These are phyloP conservation scores for Paramecium caudatum DNA, from an alignment of 73 alveolate genomes.

Conservation along the genomic window DNA sequence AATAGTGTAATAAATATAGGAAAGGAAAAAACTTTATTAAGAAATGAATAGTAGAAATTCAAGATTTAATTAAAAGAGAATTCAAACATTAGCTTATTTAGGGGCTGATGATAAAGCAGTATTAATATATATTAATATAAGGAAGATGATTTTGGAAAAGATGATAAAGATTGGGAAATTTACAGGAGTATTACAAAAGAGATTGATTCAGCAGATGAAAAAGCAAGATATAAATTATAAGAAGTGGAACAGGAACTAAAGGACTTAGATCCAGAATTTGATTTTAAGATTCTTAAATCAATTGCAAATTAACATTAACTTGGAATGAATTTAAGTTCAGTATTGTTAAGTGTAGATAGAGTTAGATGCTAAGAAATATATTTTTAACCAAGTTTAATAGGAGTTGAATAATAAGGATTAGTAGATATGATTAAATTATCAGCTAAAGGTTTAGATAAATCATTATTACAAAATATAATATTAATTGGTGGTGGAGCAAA, in stretches of 20 bases:
- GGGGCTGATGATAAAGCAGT: slow-evolving; percentile 19
- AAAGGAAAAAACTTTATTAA: slow-evolving; percentile 27
- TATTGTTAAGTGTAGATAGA: slow-evolving; percentile 34
- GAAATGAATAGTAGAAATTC: slow-evolving; percentile 50
- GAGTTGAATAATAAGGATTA: slow-evolving; percentile 55
- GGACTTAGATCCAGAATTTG: slow-evolving; percentile 61
- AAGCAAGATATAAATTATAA: slow-evolving; percentile 14
- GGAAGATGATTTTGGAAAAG: slow-evolving; percentile 66
- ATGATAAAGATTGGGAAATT: slow-evolving; percentile 66
- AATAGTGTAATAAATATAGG: not conserved
- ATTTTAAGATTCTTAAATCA: slow-evolving; percentile 43
- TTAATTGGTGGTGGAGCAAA: slow-evolving; percentile 45
- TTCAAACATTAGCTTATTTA: slow-evolving; percentile 32
- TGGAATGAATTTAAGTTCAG: slow-evolving; percentile 41
- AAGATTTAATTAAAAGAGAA: slow-evolving; percentile 57
- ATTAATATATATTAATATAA: no score
- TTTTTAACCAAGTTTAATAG: slow-evolving; percentile 37
- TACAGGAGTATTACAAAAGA: slow-evolving; percentile 49
- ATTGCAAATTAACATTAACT: slow-evolving; percentile 35
- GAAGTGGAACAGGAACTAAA: slow-evolving; percentile 48
- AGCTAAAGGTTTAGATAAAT: slow-evolving; percentile 45
- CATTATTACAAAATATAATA: not conserved
- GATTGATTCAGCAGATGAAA: slow-evolving; percentile 64
- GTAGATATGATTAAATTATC: slow-evolving; percentile 58
- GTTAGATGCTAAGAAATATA: slow-evolving; percentile 66